A percentile compares a stretch with the other conserved stretches of the same genome.
Evolutionary conservation across 73 alveolate genomes (phyloP).

Genomic region (Paramecium biaurelia): DNA sequence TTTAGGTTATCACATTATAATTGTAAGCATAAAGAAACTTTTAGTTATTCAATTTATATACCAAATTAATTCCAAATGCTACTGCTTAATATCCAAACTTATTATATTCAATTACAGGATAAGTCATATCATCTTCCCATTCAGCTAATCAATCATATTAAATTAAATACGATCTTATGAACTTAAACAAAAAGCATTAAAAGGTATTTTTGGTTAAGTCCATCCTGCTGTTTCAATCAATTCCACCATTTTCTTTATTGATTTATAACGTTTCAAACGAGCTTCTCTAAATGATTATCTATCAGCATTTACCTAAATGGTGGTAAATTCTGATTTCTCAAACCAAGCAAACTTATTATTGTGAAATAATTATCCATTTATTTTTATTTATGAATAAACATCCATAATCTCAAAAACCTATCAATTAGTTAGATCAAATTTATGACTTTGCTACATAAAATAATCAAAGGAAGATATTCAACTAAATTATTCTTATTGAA

Average conservation of each 20-base stretch:
- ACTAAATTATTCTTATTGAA: not conserved
- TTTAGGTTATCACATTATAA: slow-evolving; percentile 55
- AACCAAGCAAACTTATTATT: slow-evolving; percentile 57
- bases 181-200: slow-evolving; percentile 69
- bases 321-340: slow-evolving; percentile 63
- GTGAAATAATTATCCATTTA: slow-evolving; percentile 64
- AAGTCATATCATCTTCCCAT: slow-evolving; percentile 91
- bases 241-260: slow-evolving; percentile 86
- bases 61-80: slow-evolving; percentile 57
- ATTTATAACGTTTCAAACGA: slow-evolving; percentile 79
- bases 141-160: slow-evolving; percentile 61
- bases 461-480: not conserved
- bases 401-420: not conserved
- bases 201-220: slow-evolving; percentile 82
- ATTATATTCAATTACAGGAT: slow-evolving; percentile 71
- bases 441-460: not conserved
- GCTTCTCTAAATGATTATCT: slow-evolving; percentile 72
- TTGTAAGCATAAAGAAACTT: slow-evolving; percentile 65
- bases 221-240: slow-evolving; percentile 77
- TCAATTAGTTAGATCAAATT: not conserved
- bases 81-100: slow-evolving; percentile 47
- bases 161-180: slow-evolving; percentile 71
- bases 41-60: not conserved
- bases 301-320: slow-evolving; percentile 43
- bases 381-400: not conserved